Evolutionary conservation across 2,329 filamentous ascomycete species (phyloP), one percentile per base, ranked within the genome.

Genomic region (Epichloe festucae): DNA sequence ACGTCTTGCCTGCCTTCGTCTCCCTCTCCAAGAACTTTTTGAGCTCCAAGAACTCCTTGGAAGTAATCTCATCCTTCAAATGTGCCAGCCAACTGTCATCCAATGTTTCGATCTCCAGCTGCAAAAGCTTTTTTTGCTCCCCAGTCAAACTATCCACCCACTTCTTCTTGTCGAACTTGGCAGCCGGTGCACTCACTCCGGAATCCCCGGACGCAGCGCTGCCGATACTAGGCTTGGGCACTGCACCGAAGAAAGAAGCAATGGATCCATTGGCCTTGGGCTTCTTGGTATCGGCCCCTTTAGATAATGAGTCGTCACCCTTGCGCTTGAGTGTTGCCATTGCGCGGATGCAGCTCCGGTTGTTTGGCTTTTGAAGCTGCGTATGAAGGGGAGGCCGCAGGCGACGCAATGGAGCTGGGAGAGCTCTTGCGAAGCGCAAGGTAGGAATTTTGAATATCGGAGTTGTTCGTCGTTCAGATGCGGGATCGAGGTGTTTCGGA

Each of bases 31-130:
- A 70, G 67, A 96, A 98, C 48, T 78, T 77, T 75, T 98, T 98
- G 57, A 98, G 70, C 3, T 87, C 81, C 46, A 98, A 73, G 63
- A 98, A 98, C 53, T 90, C 84, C 23, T 82, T 81, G 53, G 76
- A 84, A 1, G 81, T 73, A 41, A 98, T 72, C 59, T 96, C 90
- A 55, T 95, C 89, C 66, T 94, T 95, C 53, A 98, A 76, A 57
- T 87, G 82, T 15, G 83, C 82, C 55, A 98, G 75, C 91, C 93
- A 98, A 71, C 85, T 94, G 54, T 90, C 87, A 64, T 96, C 80
- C 54, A 98, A 72, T 0, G 90, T 96, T 44, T 94, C 82, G 59
- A 98, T 95, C 71, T 98, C 93, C 41, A 98, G 77, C 63, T 86
- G 76, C 47, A 98, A 76, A 46, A 97, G 74, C 49, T 84, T 76